phyloP scores from a whole-genome alignment of 352 stramenopile genomes.

The Phytophthora hibernalis region DNA sequence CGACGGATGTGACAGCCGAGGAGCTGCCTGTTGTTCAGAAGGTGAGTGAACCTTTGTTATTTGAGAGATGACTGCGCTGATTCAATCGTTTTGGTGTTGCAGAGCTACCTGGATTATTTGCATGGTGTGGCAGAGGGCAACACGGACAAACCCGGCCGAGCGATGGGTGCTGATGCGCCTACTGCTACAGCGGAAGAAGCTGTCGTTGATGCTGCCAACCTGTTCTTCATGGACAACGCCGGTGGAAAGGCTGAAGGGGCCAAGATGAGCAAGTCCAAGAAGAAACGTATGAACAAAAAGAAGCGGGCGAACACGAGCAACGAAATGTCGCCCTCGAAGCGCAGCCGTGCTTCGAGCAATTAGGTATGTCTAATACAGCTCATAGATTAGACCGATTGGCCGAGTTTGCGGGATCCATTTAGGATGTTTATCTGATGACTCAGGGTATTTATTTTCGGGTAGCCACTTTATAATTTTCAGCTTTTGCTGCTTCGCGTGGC shows the following conservation, averaged over 20 bases:
- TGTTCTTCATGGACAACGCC: conserved; percentile 73
- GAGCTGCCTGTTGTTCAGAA: conserved; percentile 52
- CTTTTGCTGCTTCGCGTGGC: too few species aligned
- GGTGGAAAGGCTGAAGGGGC: conserved; percentile 39
- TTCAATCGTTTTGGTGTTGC: conserved; percentile 11
- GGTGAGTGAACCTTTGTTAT: conserved; percentile 33
- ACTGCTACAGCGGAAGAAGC: conserved; percentile 5
- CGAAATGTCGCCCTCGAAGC: conserved; percentile 20
- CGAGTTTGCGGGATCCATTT: background rate
- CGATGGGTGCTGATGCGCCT: conserved; percentile 1
- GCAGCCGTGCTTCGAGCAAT: conserved; percentile 24
- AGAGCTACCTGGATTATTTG: conserved; percentile 61
- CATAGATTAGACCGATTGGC: background rate
- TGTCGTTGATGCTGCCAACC: conserved; percentile 12
- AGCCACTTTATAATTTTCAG: too few species aligned
- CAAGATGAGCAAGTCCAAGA: conserved; percentile 38
- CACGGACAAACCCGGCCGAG: conserved; percentile 12
- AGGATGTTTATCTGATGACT: background rate
- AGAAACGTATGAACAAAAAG: conserved; percentile 39
- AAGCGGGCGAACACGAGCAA: conserved; percentile 25
- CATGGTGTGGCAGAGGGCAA: conserved; percentile 34
- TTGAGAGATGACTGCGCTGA: conserved; percentile 14
- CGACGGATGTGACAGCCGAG: conserved; percentile 45
- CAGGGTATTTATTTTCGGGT: too few species aligned
- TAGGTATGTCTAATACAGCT: conserved; percentile 21